Base-by-base conservation (phyloP, 2,329 filamentous ascomycete species). In the Neospermospora avenae region DNA sequence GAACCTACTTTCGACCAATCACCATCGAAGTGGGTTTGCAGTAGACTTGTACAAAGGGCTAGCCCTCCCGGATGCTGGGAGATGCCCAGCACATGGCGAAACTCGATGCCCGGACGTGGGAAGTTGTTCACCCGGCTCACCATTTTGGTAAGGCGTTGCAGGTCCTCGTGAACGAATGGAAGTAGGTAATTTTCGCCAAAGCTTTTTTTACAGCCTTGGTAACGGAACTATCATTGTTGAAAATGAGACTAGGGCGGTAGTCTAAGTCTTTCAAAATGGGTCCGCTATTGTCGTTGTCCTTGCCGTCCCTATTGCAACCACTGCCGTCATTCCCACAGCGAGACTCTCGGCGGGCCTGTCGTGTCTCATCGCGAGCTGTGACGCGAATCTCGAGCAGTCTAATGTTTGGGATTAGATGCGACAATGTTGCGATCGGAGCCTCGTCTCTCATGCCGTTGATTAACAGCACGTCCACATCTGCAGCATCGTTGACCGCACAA, bases 31-130 rank as follows among this genome's bases (percentile, higher is more conserved):
- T 78, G 76, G 3, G 63, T 64, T 68, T 76, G 70, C 7, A 87
- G 68, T 37, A 87, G 72, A 65, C 76, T 77, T 1, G 76, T 76
- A 71, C 81, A 84, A 5, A 86, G 68, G 4, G 63, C 51, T 25
- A 87, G 69, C 4, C 84, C 84, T 49, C 75, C 76, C 0, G 73
- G 76, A 49, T 79, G 77, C 69, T 86, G 77, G 25, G 75, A 63
- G 60, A 87, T 83, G 65, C 74, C 74, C 48, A 88, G 80, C 1
- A 87, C 77, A 60, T 87, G 82, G 52, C 78, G 82, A 68, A 87
- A 87, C 3, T 78, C 67, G 64, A 86, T 79, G 18, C 75, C 78
- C 0, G 60, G 70, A 3, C 73, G 73, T 65, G 84, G 84, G 69
- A 84, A 86, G 69, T 80, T 66, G 24, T 78, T 74, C 37, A 81